A percentile compares a stretch with the other conserved stretches of the same genome.
Evolutionary conservation across 2,329 filamentous ascomycete genomes (phyloP).

Genomic region (Diaporthe citriasiana): DNA sequence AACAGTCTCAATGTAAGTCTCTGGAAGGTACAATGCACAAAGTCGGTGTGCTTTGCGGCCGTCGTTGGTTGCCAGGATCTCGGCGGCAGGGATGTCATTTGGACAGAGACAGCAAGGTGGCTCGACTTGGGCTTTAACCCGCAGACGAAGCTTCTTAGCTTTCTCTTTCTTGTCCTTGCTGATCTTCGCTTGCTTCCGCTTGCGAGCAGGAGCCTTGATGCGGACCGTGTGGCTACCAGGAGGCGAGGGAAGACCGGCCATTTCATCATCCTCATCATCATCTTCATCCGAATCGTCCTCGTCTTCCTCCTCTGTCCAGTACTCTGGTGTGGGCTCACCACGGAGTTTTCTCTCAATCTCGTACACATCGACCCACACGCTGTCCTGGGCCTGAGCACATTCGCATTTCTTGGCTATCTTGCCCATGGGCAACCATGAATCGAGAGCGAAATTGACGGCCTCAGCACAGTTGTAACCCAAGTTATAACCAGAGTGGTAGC

Average conservation of each 20-base stretch:
- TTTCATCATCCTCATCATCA: slow-evolving; percentile 69
- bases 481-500: slow-evolving; percentile 98
- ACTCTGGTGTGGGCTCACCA: slow-evolving; percentile 84
- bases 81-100: slow-evolving; percentile 85
- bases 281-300: slow-evolving; percentile 78
- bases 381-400: slow-evolving; percentile 94
- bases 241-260: slow-evolving; percentile 82
- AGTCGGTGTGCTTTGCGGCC: slow-evolving; percentile 88
- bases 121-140: slow-evolving; percentile 77
- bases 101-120: slow-evolving; percentile 93
- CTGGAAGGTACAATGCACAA: slow-evolving; percentile 91
- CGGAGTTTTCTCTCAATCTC: slow-evolving; percentile 95
- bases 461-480: slow-evolving; percentile 99
- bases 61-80: slow-evolving; percentile 89
- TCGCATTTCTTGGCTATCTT: slow-evolving; percentile 97
- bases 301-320: slow-evolving; percentile 82
- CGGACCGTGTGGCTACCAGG: slow-evolving; percentile 81
- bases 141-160: slow-evolving; percentile 83
- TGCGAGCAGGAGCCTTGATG: slow-evolving; percentile 71
- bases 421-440: slow-evolving; percentile 95
- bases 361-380: slow-evolving; percentile 97
- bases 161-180: slow-evolving; percentile 65
- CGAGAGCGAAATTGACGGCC: slow-evolving; percentile 97
- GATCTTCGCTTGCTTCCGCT: slow-evolving; percentile 73
- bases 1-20: slow-evolving; percentile 85